Evolutionary conservation across 2,329 filamentous ascomycete genomes (phyloP).

Genomic region (Didymosphaeria variabile): DNA sequence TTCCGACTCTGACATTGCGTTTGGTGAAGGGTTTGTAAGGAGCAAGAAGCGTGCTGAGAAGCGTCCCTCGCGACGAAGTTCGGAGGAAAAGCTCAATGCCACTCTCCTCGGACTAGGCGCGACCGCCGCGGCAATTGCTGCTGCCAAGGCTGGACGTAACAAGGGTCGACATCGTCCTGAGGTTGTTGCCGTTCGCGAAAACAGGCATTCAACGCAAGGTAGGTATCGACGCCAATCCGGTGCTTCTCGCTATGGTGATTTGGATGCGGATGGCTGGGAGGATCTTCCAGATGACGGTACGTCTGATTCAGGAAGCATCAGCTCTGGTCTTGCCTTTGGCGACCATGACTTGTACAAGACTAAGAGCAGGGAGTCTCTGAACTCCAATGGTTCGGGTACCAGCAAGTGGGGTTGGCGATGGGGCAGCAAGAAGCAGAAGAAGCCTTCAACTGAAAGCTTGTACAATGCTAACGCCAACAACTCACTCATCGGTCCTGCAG

Average conservation of each 20-base stretch:
- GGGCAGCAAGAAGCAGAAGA: constrained; percentile 60
- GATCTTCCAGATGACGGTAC: constrained; percentile 48
- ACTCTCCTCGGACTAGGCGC: constrained; percentile 58
- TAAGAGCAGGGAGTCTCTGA: constrained; percentile 62
- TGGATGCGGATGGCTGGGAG: constrained; percentile 58
- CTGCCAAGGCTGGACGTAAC: constrained; percentile 48
- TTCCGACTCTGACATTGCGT: constrained; percentile 57
- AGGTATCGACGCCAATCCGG: constrained; percentile 34
- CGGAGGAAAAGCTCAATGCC: constrained; percentile 57
- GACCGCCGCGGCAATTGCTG: constrained; percentile 59
- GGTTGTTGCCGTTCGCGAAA: constrained; percentile 47
- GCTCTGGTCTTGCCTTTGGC: constrained; percentile 70
- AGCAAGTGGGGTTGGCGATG: constrained; percentile 70
- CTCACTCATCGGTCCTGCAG: constrained; percentile 51
- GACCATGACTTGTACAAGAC: constrained; percentile 50
- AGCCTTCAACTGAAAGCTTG: constrained; percentile 43
- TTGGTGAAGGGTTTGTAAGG: constrained; percentile 51
- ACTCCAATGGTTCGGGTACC: constrained; percentile 62
- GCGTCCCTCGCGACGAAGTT: constrained; percentile 47
- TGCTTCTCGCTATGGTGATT: constrained; percentile 53
- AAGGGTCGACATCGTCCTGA: constrained; percentile 43
- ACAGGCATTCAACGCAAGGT: constrained; percentile 32
- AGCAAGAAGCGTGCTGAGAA: constrained; percentile 36
- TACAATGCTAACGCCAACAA: constrained; percentile 46
- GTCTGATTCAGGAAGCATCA: constrained; percentile 59